Base-by-base conservation (phyloP, 2,329 filamentous ascomycete species). In the Gnomoniopsis smithogilvyi region DNA sequence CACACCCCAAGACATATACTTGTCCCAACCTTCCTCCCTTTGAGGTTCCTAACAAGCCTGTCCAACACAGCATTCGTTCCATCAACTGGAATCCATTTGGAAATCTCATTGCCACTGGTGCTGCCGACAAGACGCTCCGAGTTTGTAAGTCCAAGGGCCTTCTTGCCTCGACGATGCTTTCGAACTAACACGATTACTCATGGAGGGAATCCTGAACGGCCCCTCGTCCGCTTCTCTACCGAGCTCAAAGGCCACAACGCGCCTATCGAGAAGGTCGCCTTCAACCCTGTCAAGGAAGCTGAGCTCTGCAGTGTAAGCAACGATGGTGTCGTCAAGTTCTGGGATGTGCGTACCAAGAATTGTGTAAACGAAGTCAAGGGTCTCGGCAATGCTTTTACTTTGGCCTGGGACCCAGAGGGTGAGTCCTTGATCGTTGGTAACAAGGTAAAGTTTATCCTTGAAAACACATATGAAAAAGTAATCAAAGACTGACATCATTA, bases 61-160 rank as follows among this genome's bases (percentile, higher is more conserved):
- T 12, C 11, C 45, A 11, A 11, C 2, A 26, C 26, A 92, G 88
- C 63, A 80, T 96, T 58, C 86, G 90, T 45, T 88, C 89, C 1
- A 87, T 98, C 64, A 88, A 90, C 43, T 98, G 94, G 94, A 96
- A 94, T 64, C 91, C 93, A 0, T 79, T 91, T 0, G 92, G 94
- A 36, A 89, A 85, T 10, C 79, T 95, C 61, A 86, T 98, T 62
- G 94, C 94, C 0, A 96, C 93, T 0, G 92, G 92, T 3, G 83
- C 88, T 6, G 77, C 80, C 24, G 87, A 91, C 68, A 85, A 83
- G 65, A 89, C 83, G 10, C 74, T 94, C 56, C 85, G 90, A 67
- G 87, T 93, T 51, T 94, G 90, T 86, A 69, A 69, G 82, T 79
- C 46, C 3, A 11, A 21, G 2, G 19, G 8, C 45, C 19, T 14